Percentiles rank a stretch among this genome's conserved stretches.
phyloP scores from a whole-genome alignment of 2,329 filamentous ascomycete species.

The Aspergillus sp. region DNA sequence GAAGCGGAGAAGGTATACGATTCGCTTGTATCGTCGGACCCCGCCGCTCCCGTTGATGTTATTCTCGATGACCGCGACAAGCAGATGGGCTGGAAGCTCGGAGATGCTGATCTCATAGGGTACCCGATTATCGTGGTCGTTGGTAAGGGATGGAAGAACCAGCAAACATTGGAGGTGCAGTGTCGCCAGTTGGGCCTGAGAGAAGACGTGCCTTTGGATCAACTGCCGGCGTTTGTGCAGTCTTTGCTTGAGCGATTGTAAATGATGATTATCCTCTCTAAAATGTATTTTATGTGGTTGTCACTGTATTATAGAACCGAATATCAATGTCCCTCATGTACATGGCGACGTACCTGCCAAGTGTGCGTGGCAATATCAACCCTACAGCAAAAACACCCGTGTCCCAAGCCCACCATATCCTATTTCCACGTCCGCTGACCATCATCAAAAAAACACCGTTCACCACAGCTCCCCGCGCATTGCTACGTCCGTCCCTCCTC shows the following conservation, averaged over 20 bases:
- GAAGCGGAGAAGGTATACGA: conserved; percentile 59
- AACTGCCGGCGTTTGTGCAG: conserved; percentile 43
- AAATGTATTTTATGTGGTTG: neutral
- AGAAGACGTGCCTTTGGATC: conserved; percentile 49
- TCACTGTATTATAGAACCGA: neutral
- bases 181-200: conserved; percentile 61
- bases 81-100: conserved; percentile 74
- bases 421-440: conserved; percentile 2
- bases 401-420: neutral
- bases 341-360: neutral
- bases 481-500: neutral
- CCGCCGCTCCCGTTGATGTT: conserved; percentile 47
- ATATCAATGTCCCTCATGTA: neutral
- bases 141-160: conserved; percentile 60
- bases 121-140: conserved; percentile 79
- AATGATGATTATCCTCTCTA: conserved; percentile 6
- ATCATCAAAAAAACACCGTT: conserved; percentile 3
- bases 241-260: conserved; percentile 49
- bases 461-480: neutral
- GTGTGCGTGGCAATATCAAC: conserved; percentile 2
- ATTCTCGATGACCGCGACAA: conserved; percentile 67
- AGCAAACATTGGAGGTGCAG: conserved; percentile 65
- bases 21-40: conserved; percentile 34
- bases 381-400: neutral
- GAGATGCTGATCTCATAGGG: conserved; percentile 81